These are phyloP conservation scores for Clathrus columnatus DNA, from an alignment of 768 basidiomycete genomes.

Conservation along the genomic window DNA sequence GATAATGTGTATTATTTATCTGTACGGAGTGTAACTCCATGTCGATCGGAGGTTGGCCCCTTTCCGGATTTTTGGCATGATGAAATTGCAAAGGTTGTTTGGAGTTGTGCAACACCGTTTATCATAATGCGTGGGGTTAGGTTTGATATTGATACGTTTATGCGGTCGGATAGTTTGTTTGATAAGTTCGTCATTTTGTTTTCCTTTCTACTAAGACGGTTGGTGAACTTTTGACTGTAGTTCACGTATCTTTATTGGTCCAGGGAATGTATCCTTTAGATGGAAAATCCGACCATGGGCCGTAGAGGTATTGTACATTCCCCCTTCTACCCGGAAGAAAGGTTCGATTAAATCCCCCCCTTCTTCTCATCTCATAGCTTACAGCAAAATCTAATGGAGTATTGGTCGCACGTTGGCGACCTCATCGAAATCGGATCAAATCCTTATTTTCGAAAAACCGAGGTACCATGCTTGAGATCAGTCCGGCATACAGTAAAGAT, in stretches of 20 bases:
- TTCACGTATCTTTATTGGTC: conserved; percentile 5
- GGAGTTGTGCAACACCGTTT: background rate
- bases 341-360: background rate
- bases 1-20: background rate
- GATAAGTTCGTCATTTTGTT: conserved; percentile 7
- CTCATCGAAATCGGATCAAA: background rate
- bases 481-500: conserved; percentile 1
- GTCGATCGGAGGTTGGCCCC: background rate
- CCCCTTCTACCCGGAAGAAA: too few relatives aligned
- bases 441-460: background rate
- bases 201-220: background rate
- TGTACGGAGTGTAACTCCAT: background rate
- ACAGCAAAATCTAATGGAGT: background rate
- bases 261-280: background rate
- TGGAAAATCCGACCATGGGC: conserved; percentile 1
- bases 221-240: background rate
- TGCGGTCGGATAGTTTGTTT: background rate
- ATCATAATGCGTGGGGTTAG: background rate
- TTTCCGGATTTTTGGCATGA: conserved; percentile 9
- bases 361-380: background rate
- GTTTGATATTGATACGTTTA: background rate
- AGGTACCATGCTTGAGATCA: background rate
- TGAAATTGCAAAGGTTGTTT: conserved; percentile 4
- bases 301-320: conserved; percentile 2
- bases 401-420: background rate